Percentiles rank a stretch among this genome's conserved stretches.
Evolutionary conservation across 2,329 filamentous ascomycete genomes (phyloP).

Genomic region (Bipolaris zeicola): DNA sequence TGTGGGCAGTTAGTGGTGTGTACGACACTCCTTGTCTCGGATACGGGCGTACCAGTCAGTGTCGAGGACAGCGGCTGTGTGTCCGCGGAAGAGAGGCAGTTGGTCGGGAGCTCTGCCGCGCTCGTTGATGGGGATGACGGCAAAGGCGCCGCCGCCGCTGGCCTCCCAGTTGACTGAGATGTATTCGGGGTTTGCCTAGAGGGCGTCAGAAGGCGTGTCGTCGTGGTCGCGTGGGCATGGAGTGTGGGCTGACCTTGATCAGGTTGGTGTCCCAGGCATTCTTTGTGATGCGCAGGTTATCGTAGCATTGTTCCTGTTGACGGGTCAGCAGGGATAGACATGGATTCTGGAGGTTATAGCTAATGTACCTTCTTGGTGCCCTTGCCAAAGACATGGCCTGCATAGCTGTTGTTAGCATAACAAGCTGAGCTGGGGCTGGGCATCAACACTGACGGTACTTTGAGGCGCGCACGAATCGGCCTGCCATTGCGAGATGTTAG

Average conservation of each 20-base stretch:
- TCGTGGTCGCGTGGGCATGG: constrained; percentile 34
- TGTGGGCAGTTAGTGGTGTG: constrained; percentile 47
- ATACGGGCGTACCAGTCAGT: constrained; percentile 77
- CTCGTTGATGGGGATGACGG: constrained; percentile 90
- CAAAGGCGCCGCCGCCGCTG: constrained; percentile 93
- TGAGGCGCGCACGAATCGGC: constrained; percentile 74
- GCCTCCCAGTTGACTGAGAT: constrained; percentile 98
- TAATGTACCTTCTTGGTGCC: constrained; percentile 77
- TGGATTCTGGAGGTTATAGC: not conserved
- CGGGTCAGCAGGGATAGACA: constrained; percentile 17
- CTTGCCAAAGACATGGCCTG: constrained; percentile 98
- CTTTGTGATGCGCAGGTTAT: constrained; percentile 94
- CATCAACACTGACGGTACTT: constrained; percentile 66
- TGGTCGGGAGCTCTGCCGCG: constrained; percentile 88
- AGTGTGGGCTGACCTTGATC: constrained; percentile 73
- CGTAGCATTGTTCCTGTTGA: constrained; percentile 86
- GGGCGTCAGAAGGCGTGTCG: constrained; percentile 33
- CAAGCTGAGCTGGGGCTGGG: constrained; percentile 34
- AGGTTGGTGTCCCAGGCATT: constrained; percentile 99
- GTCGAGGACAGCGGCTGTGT: constrained; percentile 93
- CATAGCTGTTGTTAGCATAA: constrained; percentile 25
- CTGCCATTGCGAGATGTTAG: constrained; percentile 60
- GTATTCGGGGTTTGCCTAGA: constrained; percentile 90
- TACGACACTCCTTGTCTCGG: not conserved
- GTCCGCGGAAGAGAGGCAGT: constrained; percentile 92